Evolutionary conservation across 1,139 yeast genomes (phyloP).

Genomic region (Taiozyma sp.): DNA sequence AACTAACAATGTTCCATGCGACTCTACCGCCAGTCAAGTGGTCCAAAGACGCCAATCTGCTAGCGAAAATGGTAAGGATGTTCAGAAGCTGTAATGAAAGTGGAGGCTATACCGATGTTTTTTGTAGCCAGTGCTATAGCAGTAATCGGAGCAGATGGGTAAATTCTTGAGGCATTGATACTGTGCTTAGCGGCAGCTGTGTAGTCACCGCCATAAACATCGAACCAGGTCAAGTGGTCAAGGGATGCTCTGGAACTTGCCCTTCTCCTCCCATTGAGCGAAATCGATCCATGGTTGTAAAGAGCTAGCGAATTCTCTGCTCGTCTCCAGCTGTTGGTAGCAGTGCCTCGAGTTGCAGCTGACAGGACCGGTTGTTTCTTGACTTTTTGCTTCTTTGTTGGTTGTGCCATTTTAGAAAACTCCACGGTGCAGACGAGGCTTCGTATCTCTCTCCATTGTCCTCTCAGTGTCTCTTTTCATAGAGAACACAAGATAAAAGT

Average conservation of each 20-base stretch:
- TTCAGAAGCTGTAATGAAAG: slow-evolving; percentile 41
- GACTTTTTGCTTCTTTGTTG: slow-evolving; percentile 9
- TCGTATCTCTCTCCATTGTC: neutral
- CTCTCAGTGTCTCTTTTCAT: neutral
- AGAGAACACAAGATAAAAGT: neutral
- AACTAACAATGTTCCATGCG: slow-evolving; percentile 41
- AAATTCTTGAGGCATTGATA: slow-evolving; percentile 39
- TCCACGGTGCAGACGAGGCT: neutral
- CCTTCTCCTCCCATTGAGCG: slow-evolving; percentile 40
- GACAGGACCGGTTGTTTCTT: slow-evolving; percentile 9
- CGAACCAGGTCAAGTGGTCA: slow-evolving; percentile 43
- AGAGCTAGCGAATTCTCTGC: slow-evolving; percentile 32
- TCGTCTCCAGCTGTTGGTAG: slow-evolving; percentile 38
- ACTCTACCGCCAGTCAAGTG: slow-evolving; percentile 41
- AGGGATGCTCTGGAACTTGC: slow-evolving; percentile 43
- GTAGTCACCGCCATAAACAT: slow-evolving; percentile 40
- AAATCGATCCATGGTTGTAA: slow-evolving; percentile 42
- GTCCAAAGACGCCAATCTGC: slow-evolving; percentile 39
- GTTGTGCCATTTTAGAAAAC: neutral
- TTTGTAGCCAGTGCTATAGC: slow-evolving; percentile 44
- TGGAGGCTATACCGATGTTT: slow-evolving; percentile 37
- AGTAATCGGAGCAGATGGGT: slow-evolving; percentile 38
- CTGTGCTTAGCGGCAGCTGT: slow-evolving; percentile 38
- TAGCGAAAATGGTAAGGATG: slow-evolving; percentile 40
- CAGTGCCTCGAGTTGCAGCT: slow-evolving; percentile 30